Evolutionary conservation across 2,329 filamentous ascomycete species (phyloP), one percentile per base, ranked within the genome.

Genomic region (Epichloe bromicola): DNA sequence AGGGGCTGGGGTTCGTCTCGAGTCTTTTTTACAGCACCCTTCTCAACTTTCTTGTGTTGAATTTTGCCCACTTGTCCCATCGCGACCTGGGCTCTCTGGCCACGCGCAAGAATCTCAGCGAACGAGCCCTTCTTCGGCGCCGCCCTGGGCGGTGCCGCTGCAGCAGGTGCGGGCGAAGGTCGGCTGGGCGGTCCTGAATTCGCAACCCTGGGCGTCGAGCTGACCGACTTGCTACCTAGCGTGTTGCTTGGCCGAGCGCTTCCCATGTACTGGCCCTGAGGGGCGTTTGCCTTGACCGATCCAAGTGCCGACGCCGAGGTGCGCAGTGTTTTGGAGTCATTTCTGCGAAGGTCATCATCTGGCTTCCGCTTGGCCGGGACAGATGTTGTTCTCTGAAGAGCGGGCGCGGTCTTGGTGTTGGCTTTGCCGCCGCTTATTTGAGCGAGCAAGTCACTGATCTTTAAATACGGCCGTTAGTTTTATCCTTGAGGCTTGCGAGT

Each of bases 31-130:
- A 53, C 72, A 6, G 75, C 68, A n/a, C 75, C 66, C 60, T 81
- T 84, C 58, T 86, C 84, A 2, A 82, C 76, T 19, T 82, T 74
- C 63, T 88, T 88, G 65, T 88, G 84, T 62, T 87, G 85, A 57
- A 88, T 86, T 58, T 80, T 81, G 51, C 83, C 84, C 23, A 84
- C 74, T 57, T 76, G 76, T n/a, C 72, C 76, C 70, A 79, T 76
- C 40, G 69, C 71, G 39, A 70, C 72, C 59, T 86, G 79, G 12
- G 79, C 82, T 54, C 79, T 79, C 60, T 85, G 81, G 34, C 80
- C 86, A 57, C 83, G 76, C 51, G 83, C 83, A 67, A 90, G 74
- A 53, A 88, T 84, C 60, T 88, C 85, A 38, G 82, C 79, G 63
- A 81, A 90, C 0, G 83, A 86, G 2, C 84, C 82, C 61, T 85